Conservation (phyloP, 2,329 filamentous ascomycete species). For the Xylariales sp. region DNA sequence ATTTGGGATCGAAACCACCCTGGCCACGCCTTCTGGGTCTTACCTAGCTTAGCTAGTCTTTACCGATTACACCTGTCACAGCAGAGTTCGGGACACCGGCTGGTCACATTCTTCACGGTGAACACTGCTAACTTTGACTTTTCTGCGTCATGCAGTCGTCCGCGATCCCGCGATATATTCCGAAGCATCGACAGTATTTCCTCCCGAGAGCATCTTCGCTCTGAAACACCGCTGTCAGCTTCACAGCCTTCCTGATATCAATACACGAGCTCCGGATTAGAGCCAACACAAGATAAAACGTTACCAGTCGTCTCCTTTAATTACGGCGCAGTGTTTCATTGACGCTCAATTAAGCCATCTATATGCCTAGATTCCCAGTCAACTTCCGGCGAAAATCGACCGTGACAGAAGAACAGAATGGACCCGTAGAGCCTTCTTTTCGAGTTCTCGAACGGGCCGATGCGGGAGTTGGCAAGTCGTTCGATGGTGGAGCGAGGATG, state of each 20-base stretch:
- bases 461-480: conserved; percentile 38
- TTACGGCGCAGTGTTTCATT: conserved; percentile 9
- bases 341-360: conserved; percentile 27
- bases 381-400: conserved; percentile 58
- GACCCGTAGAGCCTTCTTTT: conserved; percentile 47
- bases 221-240: too few relatives aligned
- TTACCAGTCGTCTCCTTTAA: too few relatives aligned
- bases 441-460: conserved; percentile 53
- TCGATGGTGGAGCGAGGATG: conserved; percentile 45
- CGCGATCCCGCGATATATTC: conserved; percentile 22
- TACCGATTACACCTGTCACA: conserved; percentile 10
- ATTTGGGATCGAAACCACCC: too few relatives aligned
- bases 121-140: conserved; percentile 27
- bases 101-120: conserved; percentile 13
- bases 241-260: too few relatives aligned
- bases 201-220: background rate
- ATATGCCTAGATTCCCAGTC: conserved; percentile 60
- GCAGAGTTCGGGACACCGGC: conserved; percentile 16
- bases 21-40: too few relatives aligned
- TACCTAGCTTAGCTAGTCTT: background rate
- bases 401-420: conserved; percentile 52
- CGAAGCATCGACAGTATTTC: background rate
- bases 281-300: too few relatives aligned
- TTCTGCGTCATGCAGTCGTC: conserved; percentile 31
- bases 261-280: too few relatives aligned